Conservation (phyloP, 1,284 basidiomycete genomes). For the Marasmius tenuissimus region DNA sequence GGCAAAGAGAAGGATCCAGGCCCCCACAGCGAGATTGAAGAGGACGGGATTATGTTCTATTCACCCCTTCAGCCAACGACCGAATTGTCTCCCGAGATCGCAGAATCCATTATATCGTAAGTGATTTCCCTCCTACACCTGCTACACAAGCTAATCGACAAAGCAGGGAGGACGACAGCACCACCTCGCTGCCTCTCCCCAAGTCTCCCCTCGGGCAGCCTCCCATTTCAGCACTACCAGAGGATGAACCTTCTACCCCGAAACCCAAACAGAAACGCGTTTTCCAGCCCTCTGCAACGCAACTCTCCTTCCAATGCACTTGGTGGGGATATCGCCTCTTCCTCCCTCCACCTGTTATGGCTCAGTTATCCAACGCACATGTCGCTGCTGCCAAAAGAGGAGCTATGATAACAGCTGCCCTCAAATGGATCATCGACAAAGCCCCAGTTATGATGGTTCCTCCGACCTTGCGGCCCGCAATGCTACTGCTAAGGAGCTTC, state of each 20-base stretch:
- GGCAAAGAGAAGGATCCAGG: constrained; percentile 17
- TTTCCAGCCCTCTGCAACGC: constrained; percentile 73
- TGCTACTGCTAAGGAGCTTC: constrained; percentile 57
- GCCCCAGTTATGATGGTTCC: constrained; percentile 63
- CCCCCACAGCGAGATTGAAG: constrained; percentile 31
- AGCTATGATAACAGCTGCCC: constrained; percentile 68
- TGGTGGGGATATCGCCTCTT: constrained; percentile 85
- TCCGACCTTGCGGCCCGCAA: constrained; percentile 52
- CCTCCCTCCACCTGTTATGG: constrained; percentile 70
- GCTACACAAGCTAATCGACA: constrained; percentile 11
- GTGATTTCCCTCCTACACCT: constrained; percentile 16
- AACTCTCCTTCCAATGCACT: constrained; percentile 67
- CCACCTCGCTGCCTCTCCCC: background rate
- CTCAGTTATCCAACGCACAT: constrained; percentile 58
- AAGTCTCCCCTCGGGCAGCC: background rate
- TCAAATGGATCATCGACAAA: constrained; percentile 68
- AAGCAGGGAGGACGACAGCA: background rate
- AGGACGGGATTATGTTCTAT: constrained; percentile 70
- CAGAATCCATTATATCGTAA: constrained; percentile 54
- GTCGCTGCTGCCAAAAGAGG: constrained; percentile 70
- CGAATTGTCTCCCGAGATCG: constrained; percentile 65
- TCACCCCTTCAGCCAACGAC: constrained; percentile 61
- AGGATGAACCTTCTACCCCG: background rate
- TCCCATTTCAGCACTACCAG: background rate
- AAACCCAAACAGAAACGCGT: constrained; percentile 30